Percentiles rank a stretch among this genome's conserved stretches.
phyloP scores from a whole-genome alignment of 257 asterid genomes.

The Salvia hispanica region DNA sequence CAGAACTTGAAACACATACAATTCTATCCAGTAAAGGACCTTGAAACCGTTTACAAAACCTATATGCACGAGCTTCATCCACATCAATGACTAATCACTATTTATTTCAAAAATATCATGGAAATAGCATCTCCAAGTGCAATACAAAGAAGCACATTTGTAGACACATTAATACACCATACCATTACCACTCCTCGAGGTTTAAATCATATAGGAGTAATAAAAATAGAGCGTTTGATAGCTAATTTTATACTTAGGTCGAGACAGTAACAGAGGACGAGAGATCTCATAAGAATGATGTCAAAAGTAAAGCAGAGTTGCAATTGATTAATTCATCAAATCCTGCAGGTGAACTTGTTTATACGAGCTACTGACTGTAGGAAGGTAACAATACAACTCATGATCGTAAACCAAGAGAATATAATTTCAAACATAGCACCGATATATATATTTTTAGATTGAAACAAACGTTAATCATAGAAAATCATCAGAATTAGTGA shows the following conservation, averaged over 20 bases:
- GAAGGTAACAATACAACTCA: not conserved
- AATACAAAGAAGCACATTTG: not conserved
- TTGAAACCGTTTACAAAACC: too few relatives aligned
- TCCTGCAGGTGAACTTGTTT: not conserved
- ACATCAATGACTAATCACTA: slow-evolving; percentile 3
- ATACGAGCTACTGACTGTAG: not conserved
- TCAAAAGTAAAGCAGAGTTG: not conserved
- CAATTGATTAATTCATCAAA: not conserved
- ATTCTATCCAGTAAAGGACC: not conserved
- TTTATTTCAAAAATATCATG: not conserved
- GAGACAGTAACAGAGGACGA: not conserved
- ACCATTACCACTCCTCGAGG: not conserved
- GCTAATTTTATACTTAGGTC: not conserved
- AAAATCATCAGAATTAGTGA: not conserved
- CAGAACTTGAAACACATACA: not conserved
- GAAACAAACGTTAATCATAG: not conserved
- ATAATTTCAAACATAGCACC: not conserved
- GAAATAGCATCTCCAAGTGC: not conserved
- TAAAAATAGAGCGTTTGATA: not conserved
- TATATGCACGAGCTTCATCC: not conserved
- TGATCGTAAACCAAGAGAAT: not conserved
- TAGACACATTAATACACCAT: slow-evolving; percentile 12
- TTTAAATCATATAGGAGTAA: slow-evolving; percentile 19
- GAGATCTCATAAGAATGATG: not conserved
- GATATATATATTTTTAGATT: not conserved